Evolutionary conservation across 768 basidiomycete genomes (phyloP).

Genomic region (Clitopilus passeckerianus): DNA sequence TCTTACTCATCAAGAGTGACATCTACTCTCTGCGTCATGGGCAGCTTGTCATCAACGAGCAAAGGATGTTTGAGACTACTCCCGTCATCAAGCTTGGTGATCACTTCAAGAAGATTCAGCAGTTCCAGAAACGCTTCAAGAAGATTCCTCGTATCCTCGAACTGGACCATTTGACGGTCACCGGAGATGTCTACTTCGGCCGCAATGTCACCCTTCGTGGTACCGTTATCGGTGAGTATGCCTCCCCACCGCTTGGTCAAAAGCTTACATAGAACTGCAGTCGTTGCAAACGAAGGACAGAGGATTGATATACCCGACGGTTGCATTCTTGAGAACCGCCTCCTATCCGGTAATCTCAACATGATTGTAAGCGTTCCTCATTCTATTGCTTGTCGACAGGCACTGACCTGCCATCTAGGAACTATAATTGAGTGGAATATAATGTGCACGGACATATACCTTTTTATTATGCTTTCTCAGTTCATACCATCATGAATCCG

Average conservation of each 20-base stretch:
- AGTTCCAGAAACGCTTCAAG: constrained; percentile 95
- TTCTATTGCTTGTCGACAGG: neutral
- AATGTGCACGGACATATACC: neutral
- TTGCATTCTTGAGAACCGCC: constrained; percentile 69
- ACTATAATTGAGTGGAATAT: constrained; percentile 16
- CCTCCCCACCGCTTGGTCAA: neutral
- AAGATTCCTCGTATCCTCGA: constrained; percentile 89
- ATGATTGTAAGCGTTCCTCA: constrained; percentile 54
- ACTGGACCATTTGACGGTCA: constrained; percentile 91
- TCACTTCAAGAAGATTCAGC: constrained; percentile 92
- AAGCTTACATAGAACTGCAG: constrained; percentile 15
- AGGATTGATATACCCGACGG: constrained; percentile 83
- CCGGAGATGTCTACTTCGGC: constrained; percentile 89
- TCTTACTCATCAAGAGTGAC: constrained; percentile 87
- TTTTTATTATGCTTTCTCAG: constrained; percentile 2
- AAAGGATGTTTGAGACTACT: constrained; percentile 78
- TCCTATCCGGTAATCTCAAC: constrained; percentile 81
- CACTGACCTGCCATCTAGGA: constrained; percentile 16
- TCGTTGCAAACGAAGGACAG: constrained; percentile 80
- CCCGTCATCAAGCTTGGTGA: constrained; percentile 98
- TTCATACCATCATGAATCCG: constrained; percentile 7
- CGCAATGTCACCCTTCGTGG: constrained; percentile 82
- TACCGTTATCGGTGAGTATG: constrained; percentile 68
- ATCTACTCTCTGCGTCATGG: constrained; percentile 90
- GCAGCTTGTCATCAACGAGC: constrained; percentile 78